Base-by-base conservation (phyloP, 176 grass and related monocot species). In the Carex scoparia region DNA sequence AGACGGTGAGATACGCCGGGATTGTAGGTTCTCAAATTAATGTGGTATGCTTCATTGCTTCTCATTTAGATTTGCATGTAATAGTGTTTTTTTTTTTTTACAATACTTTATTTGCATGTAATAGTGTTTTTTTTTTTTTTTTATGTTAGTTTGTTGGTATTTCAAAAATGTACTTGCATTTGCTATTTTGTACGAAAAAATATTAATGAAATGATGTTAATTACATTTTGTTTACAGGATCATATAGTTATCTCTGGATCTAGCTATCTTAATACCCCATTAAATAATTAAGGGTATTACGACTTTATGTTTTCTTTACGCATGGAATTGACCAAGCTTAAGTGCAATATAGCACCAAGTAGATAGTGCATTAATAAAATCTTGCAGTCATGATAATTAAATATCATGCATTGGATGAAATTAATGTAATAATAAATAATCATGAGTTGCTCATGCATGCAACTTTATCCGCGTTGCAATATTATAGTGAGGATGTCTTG, bases 1-100 rank as follows among this genome's bases (percentile, higher is more conserved):
- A 31, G 42, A 79, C 51, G 92, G 92, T 14, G 90, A 94, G 90
- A 92, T 94, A 81, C 92, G 92, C 19, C 85, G 87, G 15, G 85
- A 89, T 81, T 94, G 92, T 85, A 61, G 85, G 10, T 70, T 65
- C 65, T 61, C 83, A 0, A 89, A 94, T 71, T 94, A 84, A 86
- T 33, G 9, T 1, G 72, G 27, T 58, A 44, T 58, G 28, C 19
- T 71, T 61, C 35, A 23, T 23, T 23, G 23, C 23, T 23, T 23
- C 23, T 68, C 3, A 72, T 76, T 61, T 49, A 73, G 23, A 23
- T 23, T 23, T 23, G 23, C 23, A 23, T 23, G 23, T 23, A 23
- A 23, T 23, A 23, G 23, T 23, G 23, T 23, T 23, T 23, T 23
- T 23, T 23, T 23, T 23, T 23, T 23, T 23, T 23, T 23, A 23